phyloP scores from a whole-genome alignment of 2,329 filamentous ascomycete species.

The Xylariaceae sp. region DNA sequence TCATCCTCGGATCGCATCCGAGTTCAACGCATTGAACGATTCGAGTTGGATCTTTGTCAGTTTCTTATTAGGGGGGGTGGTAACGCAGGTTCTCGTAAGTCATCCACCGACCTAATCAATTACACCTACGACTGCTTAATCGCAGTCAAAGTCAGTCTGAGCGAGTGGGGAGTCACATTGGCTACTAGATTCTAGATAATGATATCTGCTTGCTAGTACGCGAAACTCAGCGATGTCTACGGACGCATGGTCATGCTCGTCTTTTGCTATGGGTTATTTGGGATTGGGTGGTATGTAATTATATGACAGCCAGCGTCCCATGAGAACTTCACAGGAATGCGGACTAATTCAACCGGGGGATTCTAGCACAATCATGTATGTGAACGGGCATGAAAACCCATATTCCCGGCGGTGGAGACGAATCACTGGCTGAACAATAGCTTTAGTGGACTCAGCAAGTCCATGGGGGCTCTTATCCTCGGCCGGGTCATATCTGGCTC shows the following conservation, averaged over 20 bases:
- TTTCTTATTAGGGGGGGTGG: conserved; percentile 46
- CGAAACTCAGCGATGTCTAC: conserved; percentile 53
- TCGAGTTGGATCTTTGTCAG: conserved; percentile 54
- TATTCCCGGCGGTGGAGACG: neutral
- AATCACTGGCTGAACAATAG: conserved; percentile 5
- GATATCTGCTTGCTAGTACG: conserved; percentile 35
- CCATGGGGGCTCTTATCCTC: conserved; percentile 44
- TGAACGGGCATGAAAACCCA: neutral
- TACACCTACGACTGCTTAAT: neutral
- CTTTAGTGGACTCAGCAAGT: conserved; percentile 38
- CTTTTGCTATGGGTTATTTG: conserved; percentile 46
- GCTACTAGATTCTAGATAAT: neutral
- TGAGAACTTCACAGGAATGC: neutral
- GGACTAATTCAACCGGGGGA: neutral
- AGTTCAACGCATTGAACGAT: conserved; percentile 51
- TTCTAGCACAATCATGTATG: conserved; percentile 20
- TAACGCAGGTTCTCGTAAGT: conserved; percentile 47
- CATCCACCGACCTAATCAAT: neutral
- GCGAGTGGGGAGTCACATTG: no score
- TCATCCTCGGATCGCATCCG: conserved; percentile 55
- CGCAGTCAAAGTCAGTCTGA: no score
- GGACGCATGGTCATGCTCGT: conserved; percentile 48
- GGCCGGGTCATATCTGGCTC: conserved; percentile 48
- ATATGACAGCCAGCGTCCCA: no score
- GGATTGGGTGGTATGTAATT: conserved; percentile 40